Base-by-base conservation (phyloP, 257 asterid genomes). In the Perilla frutescens region DNA sequence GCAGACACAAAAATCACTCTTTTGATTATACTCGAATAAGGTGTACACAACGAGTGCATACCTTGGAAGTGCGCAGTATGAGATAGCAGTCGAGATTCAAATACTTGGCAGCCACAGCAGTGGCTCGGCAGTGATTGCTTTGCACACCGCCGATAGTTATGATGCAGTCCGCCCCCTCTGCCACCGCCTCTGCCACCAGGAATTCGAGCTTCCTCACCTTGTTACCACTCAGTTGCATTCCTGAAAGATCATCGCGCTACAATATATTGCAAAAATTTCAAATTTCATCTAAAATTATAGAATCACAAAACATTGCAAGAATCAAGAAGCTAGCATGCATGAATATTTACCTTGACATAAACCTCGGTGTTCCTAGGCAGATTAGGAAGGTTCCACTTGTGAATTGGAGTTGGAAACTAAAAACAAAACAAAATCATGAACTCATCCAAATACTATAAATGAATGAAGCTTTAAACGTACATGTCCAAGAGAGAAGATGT, bases 171-270 rank as follows among this genome's bases (percentile, higher is more conserved):
- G 98, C 96, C 53, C 96, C 99, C 76, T 85, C 79, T 31, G 84
- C 88, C 80, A 88, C 89, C 2, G 99, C 99, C 75, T 90, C 99
- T 26, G 97, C 98, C 82, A 90, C 49, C 87, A 94, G 86, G 89
- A 94, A 94, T 72, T 94, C 99, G 31, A 94, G 97, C 80, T 91
- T 91, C 83, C 99, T 84, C 65, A 91, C 96, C 93, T 94, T 94
- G 88, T 94, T 94, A 71, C 99, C 99, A 80, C 99, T 94, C 80
- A 94, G 74, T 78, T 91, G 97, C 98, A 94, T 90, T 67, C 99
- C 99, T 15, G 99, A 88, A 57, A 94, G 88, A 87, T 91, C 98
- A 78, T 94, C 99, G 12, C 99, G 92, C 99, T 91, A 74, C 37
- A 71, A 60, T 4, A 76, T 67, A 69, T 64, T 36, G 78, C 73